Base-by-base conservation (phyloP, 148 eudicot species). In the Spergularia marina region DNA sequence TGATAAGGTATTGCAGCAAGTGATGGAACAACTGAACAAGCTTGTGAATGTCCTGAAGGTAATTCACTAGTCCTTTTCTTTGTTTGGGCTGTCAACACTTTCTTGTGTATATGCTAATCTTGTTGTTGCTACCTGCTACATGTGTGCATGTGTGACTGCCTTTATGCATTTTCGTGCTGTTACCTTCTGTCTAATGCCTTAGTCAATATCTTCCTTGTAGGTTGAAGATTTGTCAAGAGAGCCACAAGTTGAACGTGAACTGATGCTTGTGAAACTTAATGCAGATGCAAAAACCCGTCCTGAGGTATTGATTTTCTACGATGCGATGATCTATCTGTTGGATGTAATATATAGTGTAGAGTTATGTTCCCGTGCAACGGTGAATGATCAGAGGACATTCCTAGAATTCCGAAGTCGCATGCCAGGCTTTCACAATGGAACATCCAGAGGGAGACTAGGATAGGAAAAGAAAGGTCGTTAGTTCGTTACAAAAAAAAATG, bases 41-140 rank as follows among this genome's bases (percentile, higher is more conserved):
- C 97, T 94, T 60, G 98, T 94, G 49, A 90, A 90, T 82, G 98
- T 94, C 76, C 55, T 86, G 62, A 91, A 89, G 95, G 98, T 91
- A 70, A 65, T 65, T 25, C 13, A 18, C 23, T 53, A 20, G 0
- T 53, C 2, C 17, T 58, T 68, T 59, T 1, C 21, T 7, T 30
- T 44, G 47, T 16, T 9, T 44, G 7, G 49, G 49, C 7, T 44
- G 49, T 44, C 39, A 44, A 69, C 58, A 68, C 56, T 62, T 74
- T 40, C 49, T 49, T 51, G 49, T 21, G 18, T 21, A 9, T 49
- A 52, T 47, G 54, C 12, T 15, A 17, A 17, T n/a, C 36, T 51
- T 51, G 1, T 52, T 52, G 53, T 12, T 21, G 8, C 36, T 54
- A 12, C 23, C 11, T 39, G n/a, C 10, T 61, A 18, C 55, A 11